A percentile compares a stretch with the other conserved stretches of the same genome.
phyloP scores from a whole-genome alignment of 1,139 yeast species.

The Torulaspora globosa region DNA sequence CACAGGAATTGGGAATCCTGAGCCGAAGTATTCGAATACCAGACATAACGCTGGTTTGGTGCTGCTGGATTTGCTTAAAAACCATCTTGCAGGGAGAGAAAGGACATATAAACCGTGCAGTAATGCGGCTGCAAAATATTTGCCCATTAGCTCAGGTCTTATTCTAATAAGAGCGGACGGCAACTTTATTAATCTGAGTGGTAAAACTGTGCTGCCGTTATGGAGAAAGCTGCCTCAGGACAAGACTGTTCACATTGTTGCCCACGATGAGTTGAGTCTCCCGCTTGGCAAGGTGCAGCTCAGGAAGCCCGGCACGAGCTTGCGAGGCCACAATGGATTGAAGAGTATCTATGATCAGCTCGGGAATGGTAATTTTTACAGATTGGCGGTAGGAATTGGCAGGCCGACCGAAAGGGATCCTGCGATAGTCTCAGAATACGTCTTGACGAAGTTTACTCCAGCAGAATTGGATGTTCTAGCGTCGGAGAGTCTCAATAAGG shows the following conservation, averaged over 20 bases:
- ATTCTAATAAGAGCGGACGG: slow-evolving; percentile 47
- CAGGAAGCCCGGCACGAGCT: slow-evolving; percentile 52
- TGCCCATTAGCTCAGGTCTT: slow-evolving; percentile 26
- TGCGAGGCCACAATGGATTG: slow-evolving; percentile 80
- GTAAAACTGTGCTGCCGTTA: slow-evolving; percentile 47
- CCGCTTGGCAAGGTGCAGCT: slow-evolving; percentile 61
- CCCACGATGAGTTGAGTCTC: slow-evolving; percentile 73
- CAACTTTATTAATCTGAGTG: slow-evolving; percentile 67
- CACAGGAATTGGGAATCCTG: slow-evolving; percentile 79
- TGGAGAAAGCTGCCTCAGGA: slow-evolving; percentile 41
- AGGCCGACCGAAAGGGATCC: slow-evolving; percentile 48
- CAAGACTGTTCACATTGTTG: slow-evolving; percentile 47
- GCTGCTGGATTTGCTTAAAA: slow-evolving; percentile 24
- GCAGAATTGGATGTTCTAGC: slow-evolving; percentile 37
- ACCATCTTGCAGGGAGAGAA: slow-evolving; percentile 21
- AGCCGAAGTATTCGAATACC: slow-evolving; percentile 53
- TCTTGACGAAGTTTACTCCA: slow-evolving; percentile 47
- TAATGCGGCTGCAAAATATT: slow-evolving; percentile 21
- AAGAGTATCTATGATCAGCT: slow-evolving; percentile 47
- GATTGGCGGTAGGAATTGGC: slow-evolving; percentile 71
- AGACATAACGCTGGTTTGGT: slow-evolving; percentile 68
- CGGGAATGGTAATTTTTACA: slow-evolving; percentile 39
- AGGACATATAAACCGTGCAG: slow-evolving; percentile 13
- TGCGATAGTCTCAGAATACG: slow-evolving; percentile 55
- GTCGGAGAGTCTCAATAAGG: slow-evolving; percentile 12